A percentile compares a stretch with the other conserved stretches of the same genome.
Evolutionary conservation across 768 basidiomycete genomes (phyloP).

Genomic region (Panaeolus papilionaceus): DNA sequence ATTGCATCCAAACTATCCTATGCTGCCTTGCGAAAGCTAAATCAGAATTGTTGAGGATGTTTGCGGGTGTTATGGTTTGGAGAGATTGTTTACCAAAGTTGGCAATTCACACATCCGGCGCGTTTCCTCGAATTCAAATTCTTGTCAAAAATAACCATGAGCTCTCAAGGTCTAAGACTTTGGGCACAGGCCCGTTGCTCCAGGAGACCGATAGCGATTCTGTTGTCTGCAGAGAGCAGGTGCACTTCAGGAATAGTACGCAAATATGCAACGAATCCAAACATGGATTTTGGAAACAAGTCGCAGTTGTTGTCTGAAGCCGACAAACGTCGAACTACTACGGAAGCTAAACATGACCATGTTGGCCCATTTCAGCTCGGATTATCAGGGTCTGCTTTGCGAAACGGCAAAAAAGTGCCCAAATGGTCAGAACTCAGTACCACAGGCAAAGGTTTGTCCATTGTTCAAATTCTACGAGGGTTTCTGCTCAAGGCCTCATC

Average conservation of each 20-base stretch:
- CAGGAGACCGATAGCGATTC: slow-evolving; percentile 12
- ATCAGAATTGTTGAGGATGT: neutral
- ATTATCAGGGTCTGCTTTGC: slow-evolving; percentile 60
- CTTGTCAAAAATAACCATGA: slow-evolving; percentile 25
- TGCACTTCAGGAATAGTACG: slow-evolving; percentile 24
- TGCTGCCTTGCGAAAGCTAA: neutral
- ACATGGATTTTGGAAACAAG: slow-evolving; percentile 42
- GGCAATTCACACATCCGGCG: slow-evolving; percentile 9
- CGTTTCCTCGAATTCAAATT: slow-evolving; percentile 14
- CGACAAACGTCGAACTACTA: slow-evolving; percentile 62
- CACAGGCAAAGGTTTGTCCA: slow-evolving; percentile 71
- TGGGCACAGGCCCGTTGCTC: slow-evolving; percentile 28
- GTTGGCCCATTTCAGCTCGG: slow-evolving; percentile 85
- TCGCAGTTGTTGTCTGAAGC: slow-evolving; percentile 64
- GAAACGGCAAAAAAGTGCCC: slow-evolving; percentile 60
- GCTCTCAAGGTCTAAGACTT: slow-evolving; percentile 27
- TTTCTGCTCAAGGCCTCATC: slow-evolving; percentile 5
- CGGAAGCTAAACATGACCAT: slow-evolving; percentile 55
- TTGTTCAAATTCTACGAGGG: slow-evolving; percentile 14
- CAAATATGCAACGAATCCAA: slow-evolving; percentile 56
- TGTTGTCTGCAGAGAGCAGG: slow-evolving; percentile 12
- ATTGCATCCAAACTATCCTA: neutral
- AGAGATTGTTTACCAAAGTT: slow-evolving; percentile 18
- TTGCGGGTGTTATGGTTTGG: slow-evolving; percentile 12
- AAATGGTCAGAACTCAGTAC: slow-evolving; percentile 84